phyloP scores from a whole-genome alignment of 768 basidiomycete species.

The Crassisporium funariophilum region DNA sequence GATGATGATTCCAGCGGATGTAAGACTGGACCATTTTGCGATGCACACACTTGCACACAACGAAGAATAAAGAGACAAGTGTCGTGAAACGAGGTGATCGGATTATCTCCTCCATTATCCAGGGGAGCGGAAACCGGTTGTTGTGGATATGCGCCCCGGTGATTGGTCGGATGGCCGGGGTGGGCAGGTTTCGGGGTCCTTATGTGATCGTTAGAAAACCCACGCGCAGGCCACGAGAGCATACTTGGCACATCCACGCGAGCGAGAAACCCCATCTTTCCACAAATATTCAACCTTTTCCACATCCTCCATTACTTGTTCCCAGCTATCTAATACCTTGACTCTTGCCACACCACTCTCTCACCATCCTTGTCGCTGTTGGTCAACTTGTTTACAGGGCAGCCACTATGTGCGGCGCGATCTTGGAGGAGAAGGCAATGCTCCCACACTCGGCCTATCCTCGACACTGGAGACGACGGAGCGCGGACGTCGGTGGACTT shows the following conservation, averaged over 20 bases:
- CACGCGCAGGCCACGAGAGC: conserved; percentile 50
- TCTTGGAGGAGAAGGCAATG: conserved; percentile 7
- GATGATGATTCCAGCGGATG: too few relatives aligned
- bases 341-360: conserved; percentile 1
- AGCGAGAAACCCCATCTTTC: conserved; percentile 34
- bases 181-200: conserved; percentile 18
- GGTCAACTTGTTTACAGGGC: background rate
- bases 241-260: conserved; percentile 39
- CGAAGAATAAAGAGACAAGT: too few relatives aligned
- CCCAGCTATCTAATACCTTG: conserved; percentile 5
- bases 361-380: conserved; percentile 2
- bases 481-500: conserved; percentile 90
- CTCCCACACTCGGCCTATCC: conserved; percentile 11
- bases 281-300: conserved; percentile 19
- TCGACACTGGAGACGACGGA: conserved; percentile 51
- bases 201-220: conserved; percentile 26
- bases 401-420: conserved; percentile 15
- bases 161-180: background rate
- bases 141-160: too few relatives aligned
- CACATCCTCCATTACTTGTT: conserved; percentile 11
- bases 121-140: too few relatives aligned
- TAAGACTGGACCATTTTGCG: too few relatives aligned
- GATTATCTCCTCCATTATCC: too few relatives aligned
- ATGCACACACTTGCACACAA: too few relatives aligned
- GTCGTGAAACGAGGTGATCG: too few relatives aligned